Base-by-base conservation (phyloP, 192 early-diverging fungal genomes). In the Gamsiella multidivaricata region DNA sequence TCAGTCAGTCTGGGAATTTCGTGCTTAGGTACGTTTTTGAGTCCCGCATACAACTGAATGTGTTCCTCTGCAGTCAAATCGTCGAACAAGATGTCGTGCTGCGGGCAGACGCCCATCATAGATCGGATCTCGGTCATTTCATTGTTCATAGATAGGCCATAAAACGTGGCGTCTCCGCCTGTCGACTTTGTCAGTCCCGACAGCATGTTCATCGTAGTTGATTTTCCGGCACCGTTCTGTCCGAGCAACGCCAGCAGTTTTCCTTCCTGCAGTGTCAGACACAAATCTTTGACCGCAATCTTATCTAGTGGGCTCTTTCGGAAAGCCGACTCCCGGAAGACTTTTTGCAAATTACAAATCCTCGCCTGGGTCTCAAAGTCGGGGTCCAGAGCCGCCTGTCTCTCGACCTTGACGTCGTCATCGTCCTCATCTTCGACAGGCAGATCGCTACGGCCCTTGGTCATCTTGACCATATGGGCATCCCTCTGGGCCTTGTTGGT, bases 171-270 rank as follows among this genome's bases (percentile, higher is more conserved):
- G 73, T 92, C 89, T 29, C 93, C 93, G 4, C 65, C 57, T 12
- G 86, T 88, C 25, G 93, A 65, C 9, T 87, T 89, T 2, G 88
- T 91, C 43, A 92, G 63, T 32, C 93, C 93, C 9, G 90, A 89
- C n/a, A 94, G 82, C 68, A 94, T 94, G 67, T 86, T 84, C 63
- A 94, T 92, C n/a, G 92, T 87, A 2, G 92, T 94, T 20, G 86
- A 87, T 69, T 93, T 94, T 25, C 93, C 92, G 26, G 92, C 91
- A 37, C 91, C 91, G 72, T 92, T 93, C 73, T 92, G 91, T 22
- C 92, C 91, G 9, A 91, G 73, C 29, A 93, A 80, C 7, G 89
- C 90, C 36, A 87, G 73, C 15, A 87, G 71, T 32, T 85, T 84
- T 34, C 85, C 86, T 52, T 87, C 82, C 56, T 84, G 78, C n/a